Evolutionary conservation across 805 yeast species (phyloP), one percentile per base, ranked within the genome.

Genomic region (Lachancea mirantina): DNA sequence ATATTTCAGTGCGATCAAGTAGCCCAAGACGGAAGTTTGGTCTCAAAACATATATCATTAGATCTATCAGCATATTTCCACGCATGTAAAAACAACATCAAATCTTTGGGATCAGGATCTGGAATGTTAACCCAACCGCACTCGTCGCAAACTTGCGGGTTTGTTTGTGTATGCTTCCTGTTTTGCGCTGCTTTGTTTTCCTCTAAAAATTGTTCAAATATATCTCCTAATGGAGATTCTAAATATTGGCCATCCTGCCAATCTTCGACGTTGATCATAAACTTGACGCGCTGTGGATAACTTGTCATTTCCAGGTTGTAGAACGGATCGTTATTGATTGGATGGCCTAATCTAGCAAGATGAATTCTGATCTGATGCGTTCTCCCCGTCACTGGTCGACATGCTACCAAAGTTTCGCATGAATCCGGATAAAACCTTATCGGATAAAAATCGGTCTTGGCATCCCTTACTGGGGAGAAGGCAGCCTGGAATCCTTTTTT

Each of bases 351-450:
- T 43, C 72, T 78, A 55, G 88, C 94, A 34, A 92, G 59, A 61
- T 92, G 98, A 0, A 92, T 94, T 41, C 98, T 65, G 29, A 92
- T 84, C 55, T 89, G 98, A 55, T 89, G 98, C 0, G 96, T 85
- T 47, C 98, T 67, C 0, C 98, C 98, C 0, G 97, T 88, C n/a
- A 70, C 59, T 2, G 98, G 98, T 44, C 65, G 70, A 57, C 96
- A 88, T 30, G 76, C 64, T 2, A 92, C 95, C 9, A 92, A 63
- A 15, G 57, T 79, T 31, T 57, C 47, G 28, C 64, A 52, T 1
- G 14, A 17, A 1, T 63, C 50, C 2, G 79, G 67, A 51, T 83
- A 78, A 49, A 72, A 83, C 3, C 78, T 66, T 0, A 80, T 55
- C 15, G 81, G 68, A 38, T 57, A 64, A 57, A 89, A 88, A 10